Evolutionary conservation across 139 green algal genomes (phyloP).

Genomic region (Asterochloris sp.): DNA sequence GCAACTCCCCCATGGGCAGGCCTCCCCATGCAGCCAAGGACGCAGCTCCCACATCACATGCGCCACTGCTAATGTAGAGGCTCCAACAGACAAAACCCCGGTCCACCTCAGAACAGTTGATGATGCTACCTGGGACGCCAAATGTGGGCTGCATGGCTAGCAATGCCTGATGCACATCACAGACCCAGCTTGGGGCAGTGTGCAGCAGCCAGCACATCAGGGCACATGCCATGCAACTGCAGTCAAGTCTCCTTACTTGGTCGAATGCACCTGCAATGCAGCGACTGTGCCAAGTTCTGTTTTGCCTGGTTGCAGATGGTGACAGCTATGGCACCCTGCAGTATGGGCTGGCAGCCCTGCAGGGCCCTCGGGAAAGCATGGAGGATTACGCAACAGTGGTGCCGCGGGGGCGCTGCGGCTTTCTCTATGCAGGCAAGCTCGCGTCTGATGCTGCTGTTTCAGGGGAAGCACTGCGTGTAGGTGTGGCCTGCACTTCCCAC

Average conservation of each 20-base stretch:
- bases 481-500: neutral
- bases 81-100: no score
- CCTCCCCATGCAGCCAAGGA: no score
- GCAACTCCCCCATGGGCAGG: no score
- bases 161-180: no score
- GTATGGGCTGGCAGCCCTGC: constrained; percentile 24
- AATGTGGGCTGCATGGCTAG: neutral
- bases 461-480: neutral
- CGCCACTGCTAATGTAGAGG: no score
- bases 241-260: neutral
- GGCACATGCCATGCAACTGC: no score
- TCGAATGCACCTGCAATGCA: no score
- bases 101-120: constrained; percentile 1
- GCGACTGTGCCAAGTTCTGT: no score
- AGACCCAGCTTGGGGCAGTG: no score
- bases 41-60: no score
- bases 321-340: constrained; percentile 1
- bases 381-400: constrained; percentile 53
- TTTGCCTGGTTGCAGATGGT: no score
- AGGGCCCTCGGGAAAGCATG: constrained; percentile 63
- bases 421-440: constrained; percentile 43
- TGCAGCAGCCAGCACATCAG: no score
- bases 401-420: constrained; percentile 34
- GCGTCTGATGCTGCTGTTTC: neutral
- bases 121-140: constrained; percentile 19